These are phyloP conservation scores for Tephrocybe sp. DNA, from an alignment of 768 basidiomycete genomes.

Conservation along the genomic window DNA sequence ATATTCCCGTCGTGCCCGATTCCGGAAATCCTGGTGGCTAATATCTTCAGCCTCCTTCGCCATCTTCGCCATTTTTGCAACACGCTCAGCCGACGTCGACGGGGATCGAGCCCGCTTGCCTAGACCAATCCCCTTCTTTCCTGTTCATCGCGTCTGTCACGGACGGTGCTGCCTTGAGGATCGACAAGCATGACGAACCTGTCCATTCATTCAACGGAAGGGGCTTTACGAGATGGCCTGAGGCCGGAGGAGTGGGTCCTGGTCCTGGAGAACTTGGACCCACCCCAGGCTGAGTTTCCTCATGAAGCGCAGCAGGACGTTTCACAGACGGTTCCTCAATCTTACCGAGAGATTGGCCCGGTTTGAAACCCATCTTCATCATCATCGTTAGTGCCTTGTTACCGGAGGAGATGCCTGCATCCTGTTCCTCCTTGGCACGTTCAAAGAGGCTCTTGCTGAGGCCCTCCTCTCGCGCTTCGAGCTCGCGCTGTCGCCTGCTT, in stretches of 20 bases:
- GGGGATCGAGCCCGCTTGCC: conserved; percentile 71
- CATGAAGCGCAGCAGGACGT: conserved; percentile 2
- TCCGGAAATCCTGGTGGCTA: conserved; percentile 61
- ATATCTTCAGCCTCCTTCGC: conserved; percentile 67
- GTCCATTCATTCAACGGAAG: conserved; percentile 79
- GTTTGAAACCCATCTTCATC: conserved; percentile 93
- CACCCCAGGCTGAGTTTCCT: conserved; percentile 4
- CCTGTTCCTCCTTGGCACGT: conserved; percentile 65
- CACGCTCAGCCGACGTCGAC: conserved; percentile 53
- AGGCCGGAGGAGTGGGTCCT: background rate
- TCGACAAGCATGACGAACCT: conserved; percentile 46
- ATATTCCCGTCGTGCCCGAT: conserved; percentile 70
- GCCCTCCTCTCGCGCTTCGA: conserved; percentile 76
- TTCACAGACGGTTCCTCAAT: conserved; percentile 21
- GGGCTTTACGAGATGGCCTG: conserved; percentile 59
- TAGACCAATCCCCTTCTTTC: conserved; percentile 76
- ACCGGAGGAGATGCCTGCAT: conserved; percentile 45
- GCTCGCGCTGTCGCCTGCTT: conserved; percentile 65
- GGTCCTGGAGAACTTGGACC: background rate
- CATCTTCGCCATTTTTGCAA: conserved; percentile 79
- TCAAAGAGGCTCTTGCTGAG: conserved; percentile 81
- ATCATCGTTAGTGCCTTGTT: conserved; percentile 88
- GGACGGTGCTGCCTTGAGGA: conserved; percentile 4
- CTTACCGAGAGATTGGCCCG: conserved; percentile 75
- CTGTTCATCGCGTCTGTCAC: conserved; percentile 35